Evolutionary conservation across 2,329 filamentous ascomycete genomes (phyloP).

Genomic region (Domatiomyces catenatus): DNA sequence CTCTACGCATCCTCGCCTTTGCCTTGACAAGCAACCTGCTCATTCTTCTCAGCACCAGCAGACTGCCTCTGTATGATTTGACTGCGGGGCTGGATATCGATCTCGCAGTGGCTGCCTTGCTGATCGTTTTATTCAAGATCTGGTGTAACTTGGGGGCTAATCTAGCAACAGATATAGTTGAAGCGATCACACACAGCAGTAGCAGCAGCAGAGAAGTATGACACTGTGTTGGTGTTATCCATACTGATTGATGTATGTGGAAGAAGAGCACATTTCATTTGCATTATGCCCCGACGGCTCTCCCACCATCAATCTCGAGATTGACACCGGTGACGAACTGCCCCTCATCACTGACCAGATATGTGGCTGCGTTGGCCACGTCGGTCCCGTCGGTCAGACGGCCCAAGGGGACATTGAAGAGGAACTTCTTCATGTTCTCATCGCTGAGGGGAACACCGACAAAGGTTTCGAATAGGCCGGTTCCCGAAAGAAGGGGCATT

Average conservation of each 20-base stretch:
- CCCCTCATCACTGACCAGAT: constrained; percentile 49
- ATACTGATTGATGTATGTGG: background rate
- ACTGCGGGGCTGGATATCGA: background rate
- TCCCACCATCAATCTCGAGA: constrained; percentile 15
- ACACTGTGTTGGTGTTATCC: background rate
- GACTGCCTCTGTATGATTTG: background rate
- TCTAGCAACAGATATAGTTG: background rate
- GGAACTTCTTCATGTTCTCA: constrained; percentile 30
- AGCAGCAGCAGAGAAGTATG: background rate
- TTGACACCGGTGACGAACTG: constrained; percentile 42
- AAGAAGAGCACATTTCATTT: background rate
- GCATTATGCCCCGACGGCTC: constrained; percentile 8
- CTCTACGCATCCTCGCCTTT: too few relatives aligned
- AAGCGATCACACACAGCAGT: background rate
- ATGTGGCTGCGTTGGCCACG: constrained; percentile 55
- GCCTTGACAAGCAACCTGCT: background rate
- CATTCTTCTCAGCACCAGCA: background rate
- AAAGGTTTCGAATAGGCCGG: constrained; percentile 39
- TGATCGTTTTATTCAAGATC: background rate
- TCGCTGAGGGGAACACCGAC: constrained; percentile 29
- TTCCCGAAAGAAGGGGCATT: constrained; percentile 52
- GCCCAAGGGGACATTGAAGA: constrained; percentile 30
- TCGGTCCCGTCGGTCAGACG: constrained; percentile 37
- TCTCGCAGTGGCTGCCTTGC: background rate
- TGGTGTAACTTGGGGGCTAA: background rate